phyloP scores from a whole-genome alignment of 2,329 filamentous ascomycete species.

The Monilinia fructicola region DNA sequence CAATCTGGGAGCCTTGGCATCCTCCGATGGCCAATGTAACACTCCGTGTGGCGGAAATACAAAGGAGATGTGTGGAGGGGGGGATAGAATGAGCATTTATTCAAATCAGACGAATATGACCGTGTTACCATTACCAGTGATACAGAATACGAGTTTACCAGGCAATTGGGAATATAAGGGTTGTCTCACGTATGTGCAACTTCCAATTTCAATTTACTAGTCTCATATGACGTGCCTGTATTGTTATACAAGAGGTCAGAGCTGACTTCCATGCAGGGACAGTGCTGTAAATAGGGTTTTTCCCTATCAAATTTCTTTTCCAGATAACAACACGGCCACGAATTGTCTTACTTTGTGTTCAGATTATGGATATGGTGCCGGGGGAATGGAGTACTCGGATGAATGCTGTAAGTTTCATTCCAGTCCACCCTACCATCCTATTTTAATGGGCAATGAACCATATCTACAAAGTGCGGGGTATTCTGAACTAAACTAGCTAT shows the following conservation, averaged over 20 bases:
- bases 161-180: slow-evolving; percentile 33
- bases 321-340: slow-evolving; percentile 28
- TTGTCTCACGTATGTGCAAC: slow-evolving; percentile 36
- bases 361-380: slow-evolving; percentile 35
- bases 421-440: neutral
- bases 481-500: too few relatives aligned
- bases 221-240: slow-evolving; percentile 7
- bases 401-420: slow-evolving; percentile 32
- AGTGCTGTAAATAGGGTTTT: slow-evolving; percentile 29
- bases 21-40: slow-evolving; percentile 42
- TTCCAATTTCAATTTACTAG: neutral
- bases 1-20: slow-evolving; percentile 29
- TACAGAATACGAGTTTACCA: slow-evolving; percentile 29
- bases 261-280: slow-evolving; percentile 17
- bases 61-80: slow-evolving; percentile 40
- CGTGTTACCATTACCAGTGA: slow-evolving; percentile 26
- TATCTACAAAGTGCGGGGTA: too few relatives aligned
- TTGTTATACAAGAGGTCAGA: neutral
- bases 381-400: slow-evolving; percentile 34
- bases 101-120: slow-evolving; percentile 28
- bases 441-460: neutral
- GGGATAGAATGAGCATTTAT: slow-evolving; percentile 35
- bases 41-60: slow-evolving; percentile 35
- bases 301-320: slow-evolving; percentile 32
- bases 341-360: slow-evolving; percentile 34